Conservation (phyloP, 768 basidiomycete species). For the Leccinum subtestaceum region DNA sequence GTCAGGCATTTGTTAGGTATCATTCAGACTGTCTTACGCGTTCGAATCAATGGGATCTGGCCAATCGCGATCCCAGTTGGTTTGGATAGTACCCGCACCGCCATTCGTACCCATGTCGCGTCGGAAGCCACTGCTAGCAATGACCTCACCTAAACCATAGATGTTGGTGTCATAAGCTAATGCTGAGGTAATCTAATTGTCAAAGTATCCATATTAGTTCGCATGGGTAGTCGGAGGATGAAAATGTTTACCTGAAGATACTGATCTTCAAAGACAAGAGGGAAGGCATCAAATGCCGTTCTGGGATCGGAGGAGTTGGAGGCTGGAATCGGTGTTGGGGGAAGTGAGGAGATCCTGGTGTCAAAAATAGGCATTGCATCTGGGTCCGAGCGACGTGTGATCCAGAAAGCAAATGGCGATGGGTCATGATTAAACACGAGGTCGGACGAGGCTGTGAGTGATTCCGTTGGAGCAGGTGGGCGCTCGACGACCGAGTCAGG, state of each 20-base stretch:
- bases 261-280: constrained; percentile 76
- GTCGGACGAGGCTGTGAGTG: constrained; percentile 47
- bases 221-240: neutral
- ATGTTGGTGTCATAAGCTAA: constrained; percentile 67
- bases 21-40: constrained; percentile 40
- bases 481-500: constrained; percentile 52
- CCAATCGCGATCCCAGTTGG: constrained; percentile 63
- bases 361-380: constrained; percentile 61
- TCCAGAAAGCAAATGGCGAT: constrained; percentile 77
- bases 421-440: constrained; percentile 65
- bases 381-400: constrained; percentile 63
- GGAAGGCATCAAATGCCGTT: constrained; percentile 60
- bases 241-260: constrained; percentile 58
- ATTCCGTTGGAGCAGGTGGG: constrained; percentile 35
- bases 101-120: constrained; percentile 54
- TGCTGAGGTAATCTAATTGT: constrained; percentile 54
- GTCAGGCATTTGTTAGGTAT: neutral
- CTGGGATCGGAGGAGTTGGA: constrained; percentile 48
- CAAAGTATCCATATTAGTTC: neutral
- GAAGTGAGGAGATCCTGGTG: constrained; percentile 61
- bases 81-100: constrained; percentile 56
- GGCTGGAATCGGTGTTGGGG: constrained; percentile 56
- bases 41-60: constrained; percentile 67
- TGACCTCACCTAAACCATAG: constrained; percentile 75
- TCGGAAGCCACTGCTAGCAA: constrained; percentile 67